phyloP scores from a whole-genome alignment of 768 basidiomycete species.

The Mycena chlorophos region DNA sequence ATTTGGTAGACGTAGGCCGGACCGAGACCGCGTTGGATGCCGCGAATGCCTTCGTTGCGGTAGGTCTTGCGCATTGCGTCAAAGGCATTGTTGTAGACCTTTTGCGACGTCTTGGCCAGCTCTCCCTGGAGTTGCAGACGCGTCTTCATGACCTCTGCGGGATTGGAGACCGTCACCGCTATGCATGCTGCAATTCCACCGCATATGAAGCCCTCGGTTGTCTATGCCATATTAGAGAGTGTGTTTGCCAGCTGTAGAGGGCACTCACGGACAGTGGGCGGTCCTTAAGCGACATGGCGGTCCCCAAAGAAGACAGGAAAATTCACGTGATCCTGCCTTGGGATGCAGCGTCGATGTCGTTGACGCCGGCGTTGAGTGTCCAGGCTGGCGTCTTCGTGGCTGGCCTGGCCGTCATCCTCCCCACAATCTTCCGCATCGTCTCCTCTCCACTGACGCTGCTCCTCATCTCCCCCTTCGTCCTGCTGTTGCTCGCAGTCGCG shows the following conservation, averaged over 20 bases:
- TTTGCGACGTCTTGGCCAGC: conserved; percentile 68
- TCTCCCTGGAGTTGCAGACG: conserved; percentile 96
- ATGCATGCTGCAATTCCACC: conserved; percentile 91
- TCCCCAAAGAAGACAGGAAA: too few species aligned
- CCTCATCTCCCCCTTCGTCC: conserved; percentile 61
- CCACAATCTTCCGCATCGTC: conserved; percentile 52
- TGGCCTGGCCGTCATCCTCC: conserved; percentile 56
- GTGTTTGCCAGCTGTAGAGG: neutral
- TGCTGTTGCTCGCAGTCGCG: conserved; percentile 47
- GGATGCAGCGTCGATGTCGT: conserved; percentile 29
- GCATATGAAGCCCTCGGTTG: conserved; percentile 79
- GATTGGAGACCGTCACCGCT: conserved; percentile 85
- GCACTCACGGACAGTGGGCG: neutral
- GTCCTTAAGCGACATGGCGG: neutral
- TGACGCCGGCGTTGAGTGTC: conserved; percentile 38
- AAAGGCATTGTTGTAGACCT: conserved; percentile 85
- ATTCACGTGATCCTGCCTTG: conserved; percentile 12
- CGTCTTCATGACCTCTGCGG: conserved; percentile 88
- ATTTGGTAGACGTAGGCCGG: conserved; percentile 63
- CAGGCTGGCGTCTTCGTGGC: conserved; percentile 58
- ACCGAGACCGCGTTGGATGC: conserved; percentile 89
- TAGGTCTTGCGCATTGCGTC: conserved; percentile 89
- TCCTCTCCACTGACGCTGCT: conserved; percentile 68
- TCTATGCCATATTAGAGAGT: conserved; percentile 48
- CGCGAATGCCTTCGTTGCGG: conserved; percentile 84